phyloP scores from a whole-genome alignment of 768 basidiomycete genomes.

The button mushroom (Agaricus bisporus) region DNA sequence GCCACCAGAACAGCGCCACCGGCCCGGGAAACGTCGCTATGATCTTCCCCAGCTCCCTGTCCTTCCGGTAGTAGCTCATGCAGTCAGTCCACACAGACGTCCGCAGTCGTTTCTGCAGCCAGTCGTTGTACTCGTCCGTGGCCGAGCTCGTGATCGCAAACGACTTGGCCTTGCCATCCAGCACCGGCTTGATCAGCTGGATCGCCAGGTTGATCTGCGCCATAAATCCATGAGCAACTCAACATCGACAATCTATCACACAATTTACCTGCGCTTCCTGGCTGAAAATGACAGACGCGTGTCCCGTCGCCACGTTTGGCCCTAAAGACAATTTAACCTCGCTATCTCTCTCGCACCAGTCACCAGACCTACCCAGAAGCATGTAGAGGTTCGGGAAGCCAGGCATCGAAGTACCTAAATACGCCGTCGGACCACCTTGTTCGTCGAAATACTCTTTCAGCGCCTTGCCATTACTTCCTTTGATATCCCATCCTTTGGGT shows the following conservation, averaged over 20 bases:
- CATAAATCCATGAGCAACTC: constrained; percentile 7
- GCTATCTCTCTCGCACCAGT: constrained; percentile 3
- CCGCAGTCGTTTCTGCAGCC: constrained; percentile 41
- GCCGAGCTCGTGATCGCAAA: constrained; percentile 43
- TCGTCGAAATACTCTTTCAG: constrained; percentile 39
- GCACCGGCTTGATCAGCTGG: constrained; percentile 46
- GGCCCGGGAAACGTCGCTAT: constrained; percentile 51
- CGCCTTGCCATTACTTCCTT: constrained; percentile 36
- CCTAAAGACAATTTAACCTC: constrained; percentile 23
- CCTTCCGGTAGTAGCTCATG: constrained; percentile 42
- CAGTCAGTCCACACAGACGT: constrained; percentile 50
- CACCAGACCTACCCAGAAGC: constrained; percentile 35
- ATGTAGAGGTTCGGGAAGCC: constrained; percentile 52
- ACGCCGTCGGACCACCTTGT: constrained; percentile 46
- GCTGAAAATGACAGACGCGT: constrained; percentile 50
- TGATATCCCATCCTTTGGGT: constrained; percentile 27
- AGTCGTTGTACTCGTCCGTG: constrained; percentile 43
- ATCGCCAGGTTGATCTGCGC: constrained; percentile 42
- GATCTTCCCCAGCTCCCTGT: constrained; percentile 29
- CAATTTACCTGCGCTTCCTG: constrained; percentile 47
- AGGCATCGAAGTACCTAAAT: constrained; percentile 46
- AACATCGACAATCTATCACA: constrained; percentile 3
- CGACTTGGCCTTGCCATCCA: constrained; percentile 41
- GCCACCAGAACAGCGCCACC: constrained; percentile 47
- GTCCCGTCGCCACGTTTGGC: constrained; percentile 53